Conservation (phyloP, 2,329 filamentous ascomycete species). For the Talaromyces sp. region DNA sequence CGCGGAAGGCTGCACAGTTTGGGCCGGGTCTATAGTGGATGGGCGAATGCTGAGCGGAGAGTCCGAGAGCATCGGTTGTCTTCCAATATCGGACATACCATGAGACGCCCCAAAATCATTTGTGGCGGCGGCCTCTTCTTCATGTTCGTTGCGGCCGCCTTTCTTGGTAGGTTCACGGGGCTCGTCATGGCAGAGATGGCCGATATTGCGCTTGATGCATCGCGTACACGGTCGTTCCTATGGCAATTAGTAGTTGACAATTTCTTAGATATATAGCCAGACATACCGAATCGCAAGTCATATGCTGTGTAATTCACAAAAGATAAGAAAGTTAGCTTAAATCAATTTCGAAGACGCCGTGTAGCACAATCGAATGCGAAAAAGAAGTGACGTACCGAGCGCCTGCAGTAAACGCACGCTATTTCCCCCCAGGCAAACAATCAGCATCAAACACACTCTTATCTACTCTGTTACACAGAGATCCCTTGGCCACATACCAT, state of each 20-base stretch:
- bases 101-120: constrained; percentile 47
- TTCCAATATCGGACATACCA: constrained; percentile 50
- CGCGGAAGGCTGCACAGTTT: constrained; percentile 62
- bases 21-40: constrained; percentile 41
- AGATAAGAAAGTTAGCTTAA: constrained; percentile 27
- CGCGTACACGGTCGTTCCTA: constrained; percentile 93
- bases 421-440: constrained; percentile 32
- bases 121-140: constrained; percentile 51
- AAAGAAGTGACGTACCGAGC: constrained; percentile 67
- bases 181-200: constrained; percentile 96
- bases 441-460: constrained; percentile 3
- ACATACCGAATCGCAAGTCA: constrained; percentile 82
- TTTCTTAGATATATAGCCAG: not conserved
- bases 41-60: constrained; percentile 47
- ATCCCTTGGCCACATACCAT: constrained; percentile 54
- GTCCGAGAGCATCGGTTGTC: constrained; percentile 39
- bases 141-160: constrained; percentile 61
- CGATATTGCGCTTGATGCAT: constrained; percentile 98
- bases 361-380: not conserved
- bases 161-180: constrained; percentile 85
- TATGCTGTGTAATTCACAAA: constrained; percentile 57
- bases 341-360: not conserved
- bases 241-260: constrained; percentile 28
- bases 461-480: constrained; percentile 7
- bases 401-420: constrained; percentile 85